Evolutionary conservation across 108 stramenopile genomes (phyloP), one percentile per base, ranked within the genome.

Genomic region (Halocafeteria seosinensis): DNA sequence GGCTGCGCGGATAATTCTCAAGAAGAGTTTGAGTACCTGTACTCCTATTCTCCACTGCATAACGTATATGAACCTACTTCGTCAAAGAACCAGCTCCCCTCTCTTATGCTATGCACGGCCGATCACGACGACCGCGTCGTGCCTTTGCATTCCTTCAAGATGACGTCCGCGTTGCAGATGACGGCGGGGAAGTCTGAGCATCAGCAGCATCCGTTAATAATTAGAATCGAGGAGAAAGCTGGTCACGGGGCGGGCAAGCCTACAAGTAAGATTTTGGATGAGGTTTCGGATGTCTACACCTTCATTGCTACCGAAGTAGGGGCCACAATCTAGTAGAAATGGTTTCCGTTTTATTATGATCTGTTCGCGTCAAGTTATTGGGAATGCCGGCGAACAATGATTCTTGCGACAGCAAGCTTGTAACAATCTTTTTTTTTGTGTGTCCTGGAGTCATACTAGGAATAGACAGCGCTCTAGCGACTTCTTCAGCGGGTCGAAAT

Each of bases 1-100:
- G n/a, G 95, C 33, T 68, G 92, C 70, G 87, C 97, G 0, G 88
- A 90, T 55, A 83, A 86, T n/a, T 77, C 82, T 52, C 88, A 93
- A 51, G 91, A 89, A 87, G 81, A 89, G 23, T 93, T 89, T 61
- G 1, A 38, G 36, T 61, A 53, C 29, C 63, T 92, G 26, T 63
- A 80, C 61, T 75, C 77, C 55, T 87, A 87, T 75, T 86, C 85
- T 13, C 88, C 92, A 8, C 89, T 91, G 65, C 92, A 94, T 75
- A 84, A 84, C 66, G 83, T 89, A 63, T 23, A 68, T 27, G 13
- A 33, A 26, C 2, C 25, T 21, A 13, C 5, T 33, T 17, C 17
- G 11, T 12, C 2, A 17, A 35, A 13, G 2, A 2, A 30, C 34
- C 2, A 11, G 17, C n/a, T 59, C 34, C 57, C 57, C 23, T 17